Evolutionary conservation across 2,329 filamentous ascomycete species (phyloP).

Genomic region (Pseudopithomyces maydicus): DNA sequence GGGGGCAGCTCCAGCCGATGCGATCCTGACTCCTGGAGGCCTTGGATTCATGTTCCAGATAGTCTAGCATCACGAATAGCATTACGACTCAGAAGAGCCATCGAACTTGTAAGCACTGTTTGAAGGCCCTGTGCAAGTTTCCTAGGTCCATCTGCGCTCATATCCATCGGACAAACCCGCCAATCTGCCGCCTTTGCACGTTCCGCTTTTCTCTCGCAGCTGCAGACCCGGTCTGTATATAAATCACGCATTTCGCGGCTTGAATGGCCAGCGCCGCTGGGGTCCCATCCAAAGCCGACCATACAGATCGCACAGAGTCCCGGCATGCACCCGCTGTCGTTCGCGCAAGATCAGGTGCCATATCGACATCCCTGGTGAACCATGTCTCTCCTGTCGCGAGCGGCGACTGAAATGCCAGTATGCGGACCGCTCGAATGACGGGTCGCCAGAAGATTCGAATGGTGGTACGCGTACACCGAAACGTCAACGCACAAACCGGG

Average conservation of each 20-base stretch:
- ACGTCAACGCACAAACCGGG: slow-evolving; percentile 26
- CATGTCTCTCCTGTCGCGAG: slow-evolving; percentile 48
- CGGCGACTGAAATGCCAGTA: slow-evolving; percentile 45
- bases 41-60: not conserved
- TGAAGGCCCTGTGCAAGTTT: too few species aligned
- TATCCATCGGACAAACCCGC: not conserved
- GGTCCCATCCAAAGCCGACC: slow-evolving; percentile 43
- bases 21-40: not conserved
- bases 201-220: not conserved
- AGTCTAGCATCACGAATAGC: not conserved
- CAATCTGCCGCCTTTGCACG: not conserved
- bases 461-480: slow-evolving; percentile 30
- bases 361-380: slow-evolving; percentile 45
- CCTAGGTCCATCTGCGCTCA: not conserved
- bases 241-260: not conserved
- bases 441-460: slow-evolving; percentile 29
- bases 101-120: too few species aligned
- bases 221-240: not conserved
- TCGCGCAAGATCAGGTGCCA: slow-evolving; percentile 50
- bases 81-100: not conserved
- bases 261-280: slow-evolving; percentile 36
- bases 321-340: slow-evolving; percentile 48
- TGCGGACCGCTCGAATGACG: slow-evolving; percentile 29
- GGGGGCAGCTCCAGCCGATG: not conserved
- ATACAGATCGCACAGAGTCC: slow-evolving; percentile 50